phyloP scores from a whole-genome alignment of 495 filamentous ascomycete species.

The Trichocladium uniseriatum region DNA sequence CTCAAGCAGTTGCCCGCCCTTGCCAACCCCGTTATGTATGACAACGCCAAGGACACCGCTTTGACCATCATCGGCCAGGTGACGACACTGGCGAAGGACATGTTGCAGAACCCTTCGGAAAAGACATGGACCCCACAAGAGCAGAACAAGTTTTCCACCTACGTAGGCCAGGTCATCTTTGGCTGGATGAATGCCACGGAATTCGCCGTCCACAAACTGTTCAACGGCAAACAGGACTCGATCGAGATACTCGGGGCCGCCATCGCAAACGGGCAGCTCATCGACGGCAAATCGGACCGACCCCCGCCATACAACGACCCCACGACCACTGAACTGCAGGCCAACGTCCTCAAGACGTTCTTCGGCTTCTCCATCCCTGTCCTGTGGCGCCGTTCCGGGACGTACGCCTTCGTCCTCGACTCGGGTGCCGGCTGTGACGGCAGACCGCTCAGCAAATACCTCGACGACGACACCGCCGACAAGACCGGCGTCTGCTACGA shows the following conservation, averaged over 20 bases:
- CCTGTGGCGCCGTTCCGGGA: constrained; percentile 20
- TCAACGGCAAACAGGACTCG: constrained; percentile 9
- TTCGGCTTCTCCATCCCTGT: constrained; percentile 27
- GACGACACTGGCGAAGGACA: not conserved
- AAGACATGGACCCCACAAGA: constrained; percentile 8
- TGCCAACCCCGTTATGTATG: not conserved
- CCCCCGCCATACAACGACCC: not conserved
- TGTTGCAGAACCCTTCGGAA: not conserved
- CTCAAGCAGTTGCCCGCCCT: constrained; percentile 1
- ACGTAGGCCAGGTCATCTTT: constrained; percentile 15
- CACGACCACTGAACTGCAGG: not conserved
- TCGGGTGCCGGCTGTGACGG: constrained; percentile 21
- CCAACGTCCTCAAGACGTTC: constrained; percentile 13
- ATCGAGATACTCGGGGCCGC: constrained; percentile 9
- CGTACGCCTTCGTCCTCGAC: constrained; percentile 28
- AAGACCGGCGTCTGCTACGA: constrained; percentile 19
- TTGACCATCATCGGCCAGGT: constrained; percentile 3
- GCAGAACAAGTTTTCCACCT: constrained; percentile 13
- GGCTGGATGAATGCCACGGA: constrained; percentile 14
- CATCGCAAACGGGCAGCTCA: constrained; percentile 25
- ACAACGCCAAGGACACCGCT: constrained; percentile 13
- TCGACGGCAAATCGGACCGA: constrained; percentile 7
- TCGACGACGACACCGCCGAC: constrained; percentile 11
- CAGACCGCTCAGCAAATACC: constrained; percentile 18
- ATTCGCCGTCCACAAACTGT: constrained; percentile 2